Evolutionary conservation across 2,329 filamentous ascomycete genomes (phyloP), one percentile per base, ranked within the genome.

Genomic region (Diaporthe australafricana): DNA sequence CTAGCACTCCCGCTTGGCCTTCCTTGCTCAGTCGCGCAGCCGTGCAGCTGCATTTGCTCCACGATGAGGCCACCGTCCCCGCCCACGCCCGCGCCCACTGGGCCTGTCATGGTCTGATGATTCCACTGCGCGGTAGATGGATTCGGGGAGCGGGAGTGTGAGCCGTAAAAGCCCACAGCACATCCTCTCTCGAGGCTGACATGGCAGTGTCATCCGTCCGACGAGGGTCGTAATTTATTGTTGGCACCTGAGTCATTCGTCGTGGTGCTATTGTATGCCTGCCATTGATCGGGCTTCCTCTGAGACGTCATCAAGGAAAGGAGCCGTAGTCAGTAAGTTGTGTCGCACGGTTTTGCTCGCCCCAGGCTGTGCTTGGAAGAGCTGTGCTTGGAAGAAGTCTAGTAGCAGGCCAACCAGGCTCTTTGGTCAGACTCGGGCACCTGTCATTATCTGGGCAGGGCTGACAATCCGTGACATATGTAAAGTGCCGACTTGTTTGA

Each of bases 51-150:
- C n/a, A n/a, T n/a, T 50, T 65, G 60, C 60, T 45, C 60, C 60
- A 50, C 45, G 60, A 65, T 65, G 20, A 65, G 60, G 60, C 60
- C 60, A 65, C 45, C n/a, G 25, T 62, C 40, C 40, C 57, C 57
- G 45, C 45, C 60, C 57, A 48, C 27, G 42, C 38, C 38, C 6
- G 11, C n/a, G n/a, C 57, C 40, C 7, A 25, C 42, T 12, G 16
- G 11, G 38, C 38, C 45, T 38, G 42, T 63, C 60, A 35, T 48
- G 27, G 60, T 38, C 60, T 63, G 60, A 60, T 60, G 56, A 62
- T 62, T 62, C 30, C 22, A n/a, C 7, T 16, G 22, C 16, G 56
- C 17, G 56, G 38, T 40, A 62, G 40, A 45, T 30, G 38, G 56
- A 45, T 7, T 38, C 42, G 60, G 45, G 2, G 7, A 27, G 3